Percentiles rank a stretch among this genome's conserved stretches.
phyloP scores from a whole-genome alignment of 495 filamentous ascomycete genomes.

The Aspergillus hancockii region DNA sequence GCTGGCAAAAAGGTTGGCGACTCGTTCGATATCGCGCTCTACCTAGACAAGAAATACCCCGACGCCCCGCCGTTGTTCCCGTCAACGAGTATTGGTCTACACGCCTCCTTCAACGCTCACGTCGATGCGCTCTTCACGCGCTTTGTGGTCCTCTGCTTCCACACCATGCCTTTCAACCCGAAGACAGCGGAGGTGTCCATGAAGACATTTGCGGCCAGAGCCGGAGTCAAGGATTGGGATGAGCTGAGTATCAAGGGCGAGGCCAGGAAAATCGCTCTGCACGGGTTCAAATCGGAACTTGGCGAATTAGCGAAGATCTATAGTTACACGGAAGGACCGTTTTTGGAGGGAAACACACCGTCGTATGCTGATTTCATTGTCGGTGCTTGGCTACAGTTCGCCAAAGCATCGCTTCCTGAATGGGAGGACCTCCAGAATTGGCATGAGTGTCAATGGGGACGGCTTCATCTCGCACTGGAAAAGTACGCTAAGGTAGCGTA shows the following conservation, averaged over 20 bases:
- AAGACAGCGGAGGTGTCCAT: conserved; percentile 37
- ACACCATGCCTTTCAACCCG: conserved; percentile 47
- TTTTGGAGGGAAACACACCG: conserved; percentile 44
- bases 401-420: conserved; percentile 30
- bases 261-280: conserved; percentile 35
- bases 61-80: conserved; percentile 34
- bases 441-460: conserved; percentile 52
- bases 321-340: conserved; percentile 47
- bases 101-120: conserved; percentile 45
- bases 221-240: conserved; percentile 47
- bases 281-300: conserved; percentile 40
- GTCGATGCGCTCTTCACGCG: conserved; percentile 53
- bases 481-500: conserved; percentile 22
- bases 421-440: conserved; percentile 54
- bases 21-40: conserved; percentile 62
- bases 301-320: conserved; percentile 48
- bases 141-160: conserved; percentile 33
- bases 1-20: conserved; percentile 51
- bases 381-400: conserved; percentile 59
- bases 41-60: conserved; percentile 53
- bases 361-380: conserved; percentile 65
- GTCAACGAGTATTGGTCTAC: conserved; percentile 31
- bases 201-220: conserved; percentile 48
- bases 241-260: conserved; percentile 45
- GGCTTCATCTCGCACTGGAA: conserved; percentile 48